These are phyloP conservation scores for Diaporthe helianthi DNA, from an alignment of 2,329 filamentous ascomycete species.

Conservation along the genomic window DNA sequence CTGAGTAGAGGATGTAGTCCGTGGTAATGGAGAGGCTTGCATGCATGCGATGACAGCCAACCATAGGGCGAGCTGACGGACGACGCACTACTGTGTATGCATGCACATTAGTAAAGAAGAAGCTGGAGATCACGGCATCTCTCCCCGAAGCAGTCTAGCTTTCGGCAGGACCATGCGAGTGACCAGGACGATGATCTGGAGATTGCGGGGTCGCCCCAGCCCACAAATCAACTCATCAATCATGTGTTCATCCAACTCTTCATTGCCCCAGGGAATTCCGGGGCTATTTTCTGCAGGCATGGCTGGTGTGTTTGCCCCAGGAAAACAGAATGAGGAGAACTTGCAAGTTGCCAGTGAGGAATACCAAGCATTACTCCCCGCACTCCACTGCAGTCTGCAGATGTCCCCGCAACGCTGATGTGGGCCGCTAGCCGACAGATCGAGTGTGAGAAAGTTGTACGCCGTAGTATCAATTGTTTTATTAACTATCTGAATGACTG, in stretches of 20 bases:
- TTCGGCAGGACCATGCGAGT: neutral
- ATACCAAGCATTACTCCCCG: too few relatives aligned
- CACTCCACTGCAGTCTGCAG: too few relatives aligned
- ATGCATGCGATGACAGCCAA: neutral
- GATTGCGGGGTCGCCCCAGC: slow-evolving; percentile 9
- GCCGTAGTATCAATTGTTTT: too few relatives aligned
- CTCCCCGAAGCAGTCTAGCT: neutral
- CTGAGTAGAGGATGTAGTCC: neutral
- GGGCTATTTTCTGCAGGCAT: neutral
- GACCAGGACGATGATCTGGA: slow-evolving; percentile 1
- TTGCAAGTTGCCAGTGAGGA: too few relatives aligned
- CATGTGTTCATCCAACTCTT: slow-evolving; percentile 10
- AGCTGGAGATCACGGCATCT: slow-evolving; percentile 3
- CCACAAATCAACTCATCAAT: slow-evolving; percentile 16
- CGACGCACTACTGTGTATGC: too few relatives aligned
- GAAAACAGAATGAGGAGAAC: slow-evolving; percentile 25
- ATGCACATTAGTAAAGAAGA: neutral
- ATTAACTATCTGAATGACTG: too few relatives aligned
- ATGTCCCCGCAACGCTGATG: neutral
- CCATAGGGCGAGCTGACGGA: neutral
- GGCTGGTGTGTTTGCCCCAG: neutral
- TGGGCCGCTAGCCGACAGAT: neutral
- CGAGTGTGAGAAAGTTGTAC: too few relatives aligned
- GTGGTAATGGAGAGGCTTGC: slow-evolving; percentile 1
- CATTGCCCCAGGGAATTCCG: slow-evolving; percentile 17